A percentile compares a stretch with the other conserved stretches of the same genome.
Evolutionary conservation across 495 filamentous ascomycete genomes (phyloP).

Genomic region (Astrothelium subdiscretum): DNA sequence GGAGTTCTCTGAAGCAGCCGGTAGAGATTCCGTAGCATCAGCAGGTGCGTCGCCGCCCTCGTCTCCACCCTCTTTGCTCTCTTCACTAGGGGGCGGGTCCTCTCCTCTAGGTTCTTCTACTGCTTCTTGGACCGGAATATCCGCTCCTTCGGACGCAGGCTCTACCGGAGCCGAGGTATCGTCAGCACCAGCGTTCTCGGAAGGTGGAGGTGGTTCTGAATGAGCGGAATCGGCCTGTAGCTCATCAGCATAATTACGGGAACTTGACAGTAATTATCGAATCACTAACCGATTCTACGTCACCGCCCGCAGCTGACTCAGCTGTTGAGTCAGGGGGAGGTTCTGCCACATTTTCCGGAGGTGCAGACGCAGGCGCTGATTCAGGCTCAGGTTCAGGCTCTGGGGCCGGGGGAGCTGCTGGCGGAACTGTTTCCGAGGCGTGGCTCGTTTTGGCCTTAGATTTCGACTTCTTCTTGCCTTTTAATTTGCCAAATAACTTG

Average conservation of each 20-base stretch:
- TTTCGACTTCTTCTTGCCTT: neutral
- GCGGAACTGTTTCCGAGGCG: neutral
- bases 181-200: neutral
- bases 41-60: neutral
- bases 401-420: neutral
- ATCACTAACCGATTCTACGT: neutral
- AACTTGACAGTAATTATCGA: neutral
- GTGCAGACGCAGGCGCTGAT: neutral
- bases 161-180: neutral
- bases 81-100: neutral
- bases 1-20: neutral
- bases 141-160: neutral
- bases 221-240: neutral
- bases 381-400: neutral
- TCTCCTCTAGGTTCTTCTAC: neutral
- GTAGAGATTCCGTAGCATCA: neutral
- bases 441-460: neutral
- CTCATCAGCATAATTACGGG: neutral
- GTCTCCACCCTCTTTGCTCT: neutral
- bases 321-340: neutral
- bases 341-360: neutral
- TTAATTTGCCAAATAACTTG: neutral
- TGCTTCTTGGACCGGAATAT: neutral
- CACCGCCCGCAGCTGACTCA: neutral
- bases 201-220: neutral